phyloP scores from a whole-genome alignment of 768 basidiomycete genomes.

The Coprinopsis sp. region DNA sequence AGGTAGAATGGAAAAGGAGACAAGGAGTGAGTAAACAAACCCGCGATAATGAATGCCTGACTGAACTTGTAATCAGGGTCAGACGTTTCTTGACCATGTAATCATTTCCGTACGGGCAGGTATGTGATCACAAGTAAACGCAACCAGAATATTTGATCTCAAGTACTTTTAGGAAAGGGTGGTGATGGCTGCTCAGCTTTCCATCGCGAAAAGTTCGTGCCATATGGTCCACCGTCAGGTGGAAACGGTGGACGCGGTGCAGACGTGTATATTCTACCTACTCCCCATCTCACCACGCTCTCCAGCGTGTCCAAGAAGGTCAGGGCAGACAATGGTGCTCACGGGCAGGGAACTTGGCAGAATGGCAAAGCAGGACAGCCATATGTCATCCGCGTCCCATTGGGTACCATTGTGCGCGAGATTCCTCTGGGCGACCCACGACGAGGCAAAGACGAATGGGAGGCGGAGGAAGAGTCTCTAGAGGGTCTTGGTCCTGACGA shows the following conservation, averaged over 20 bases:
- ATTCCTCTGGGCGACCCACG: constrained; percentile 62
- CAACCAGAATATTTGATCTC: no score
- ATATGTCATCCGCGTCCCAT: constrained; percentile 72
- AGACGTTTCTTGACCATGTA: constrained; percentile 77
- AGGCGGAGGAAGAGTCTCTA: constrained; percentile 61
- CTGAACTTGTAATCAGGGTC: constrained; percentile 49
- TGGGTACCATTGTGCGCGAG: constrained; percentile 87
- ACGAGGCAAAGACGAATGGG: constrained; percentile 64
- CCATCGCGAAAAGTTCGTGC: constrained; percentile 82
- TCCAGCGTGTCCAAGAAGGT: constrained; percentile 65
- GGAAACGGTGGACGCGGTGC: constrained; percentile 91
- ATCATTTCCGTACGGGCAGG: constrained; percentile 77
- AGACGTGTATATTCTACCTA: constrained; percentile 80
- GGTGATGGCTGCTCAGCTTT: constrained; percentile 93
- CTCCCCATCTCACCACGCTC: constrained; percentile 72
- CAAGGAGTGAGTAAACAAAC: constrained; percentile 48
- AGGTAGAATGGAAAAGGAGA: constrained; percentile 72
- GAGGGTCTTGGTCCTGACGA: constrained; percentile 43
- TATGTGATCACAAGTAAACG: constrained; percentile 25
- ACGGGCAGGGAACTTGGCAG: constrained; percentile 84
- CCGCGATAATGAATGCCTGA: constrained; percentile 1
- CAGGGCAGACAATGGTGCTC: constrained; percentile 57
- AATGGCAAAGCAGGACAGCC: constrained; percentile 76
- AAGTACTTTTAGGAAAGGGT: constrained; percentile 61
- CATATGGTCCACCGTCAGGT: constrained; percentile 86